Evolutionary conservation across 306 rosid species (phyloP).

Genomic region (Fragaria iinumae): DNA sequence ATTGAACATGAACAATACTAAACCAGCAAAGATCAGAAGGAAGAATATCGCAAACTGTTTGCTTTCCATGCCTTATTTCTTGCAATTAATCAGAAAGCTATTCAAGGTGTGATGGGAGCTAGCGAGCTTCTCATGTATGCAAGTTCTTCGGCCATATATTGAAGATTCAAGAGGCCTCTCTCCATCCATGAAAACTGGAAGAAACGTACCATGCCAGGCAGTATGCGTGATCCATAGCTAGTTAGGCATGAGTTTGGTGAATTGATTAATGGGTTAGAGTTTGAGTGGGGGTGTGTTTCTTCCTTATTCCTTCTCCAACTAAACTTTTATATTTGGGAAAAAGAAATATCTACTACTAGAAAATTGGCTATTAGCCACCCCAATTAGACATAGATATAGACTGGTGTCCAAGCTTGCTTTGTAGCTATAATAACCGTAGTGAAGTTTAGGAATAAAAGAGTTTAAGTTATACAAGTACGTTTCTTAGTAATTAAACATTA

Average conservation of each 20-base stretch:
- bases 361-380: no score
- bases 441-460: no score
- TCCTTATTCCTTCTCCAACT: background rate
- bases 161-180: background rate
- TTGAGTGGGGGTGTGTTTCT: background rate
- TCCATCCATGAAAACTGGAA: conserved; percentile 3
- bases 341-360: no score
- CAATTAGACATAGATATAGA: no score
- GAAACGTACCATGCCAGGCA: conserved; percentile 1
- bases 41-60: background rate
- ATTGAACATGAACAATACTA: conserved; percentile 2
- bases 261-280: background rate
- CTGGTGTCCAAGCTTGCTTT: no score
- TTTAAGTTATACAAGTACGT: no score
- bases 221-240: background rate
- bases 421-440: no score
- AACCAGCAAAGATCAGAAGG: background rate
- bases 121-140: background rate
- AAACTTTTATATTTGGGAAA: background rate
- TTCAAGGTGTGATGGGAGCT: background rate
- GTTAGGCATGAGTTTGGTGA: conserved; percentile 7
- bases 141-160: background rate
- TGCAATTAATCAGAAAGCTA: background rate
- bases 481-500: no score
- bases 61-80: background rate